Percentiles rank a stretch among this genome's conserved stretches.
Evolutionary conservation across 495 filamentous ascomycete genomes (phyloP).

Genomic region (Trypethelium eluteriae): DNA sequence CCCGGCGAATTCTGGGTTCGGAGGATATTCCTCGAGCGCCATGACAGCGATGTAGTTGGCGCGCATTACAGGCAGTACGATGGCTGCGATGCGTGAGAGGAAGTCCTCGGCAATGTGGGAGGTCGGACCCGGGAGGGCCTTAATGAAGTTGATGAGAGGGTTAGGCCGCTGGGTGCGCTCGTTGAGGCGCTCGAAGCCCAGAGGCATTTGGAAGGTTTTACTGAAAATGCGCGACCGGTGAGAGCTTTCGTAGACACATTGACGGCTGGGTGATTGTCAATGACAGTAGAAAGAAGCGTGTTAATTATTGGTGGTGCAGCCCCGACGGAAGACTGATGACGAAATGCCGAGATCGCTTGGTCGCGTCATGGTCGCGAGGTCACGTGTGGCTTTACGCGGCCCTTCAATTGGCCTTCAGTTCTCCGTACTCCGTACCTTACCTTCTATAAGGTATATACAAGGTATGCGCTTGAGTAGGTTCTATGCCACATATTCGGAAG

Average conservation of each 20-base stretch:
- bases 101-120: slow-evolving; percentile 54
- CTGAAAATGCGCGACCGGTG: neutral
- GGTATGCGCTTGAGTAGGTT: too few relatives aligned
- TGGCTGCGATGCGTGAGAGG: slow-evolving; percentile 67
- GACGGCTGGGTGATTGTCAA: neutral
- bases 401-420: neutral
- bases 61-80: slow-evolving; percentile 69
- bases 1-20: slow-evolving; percentile 66
- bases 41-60: slow-evolving; percentile 57
- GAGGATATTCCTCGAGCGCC: slow-evolving; percentile 67
- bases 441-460: too few relatives aligned
- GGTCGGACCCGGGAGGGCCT: slow-evolving; percentile 52
- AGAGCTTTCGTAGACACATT: neutral
- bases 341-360: neutral
- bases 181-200: slow-evolving; percentile 62
- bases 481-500: too few relatives aligned
- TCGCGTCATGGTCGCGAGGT: neutral
- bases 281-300: neutral
- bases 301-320: neutral
- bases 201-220: slow-evolving; percentile 46
- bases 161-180: slow-evolving; percentile 23
- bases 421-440: too few relatives aligned
- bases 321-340: neutral
- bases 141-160: slow-evolving; percentile 61
- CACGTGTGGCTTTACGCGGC: neutral